Base-by-base conservation (phyloP, 495 filamentous ascomycete species). In the Aspergillus incahuasiensis region DNA sequence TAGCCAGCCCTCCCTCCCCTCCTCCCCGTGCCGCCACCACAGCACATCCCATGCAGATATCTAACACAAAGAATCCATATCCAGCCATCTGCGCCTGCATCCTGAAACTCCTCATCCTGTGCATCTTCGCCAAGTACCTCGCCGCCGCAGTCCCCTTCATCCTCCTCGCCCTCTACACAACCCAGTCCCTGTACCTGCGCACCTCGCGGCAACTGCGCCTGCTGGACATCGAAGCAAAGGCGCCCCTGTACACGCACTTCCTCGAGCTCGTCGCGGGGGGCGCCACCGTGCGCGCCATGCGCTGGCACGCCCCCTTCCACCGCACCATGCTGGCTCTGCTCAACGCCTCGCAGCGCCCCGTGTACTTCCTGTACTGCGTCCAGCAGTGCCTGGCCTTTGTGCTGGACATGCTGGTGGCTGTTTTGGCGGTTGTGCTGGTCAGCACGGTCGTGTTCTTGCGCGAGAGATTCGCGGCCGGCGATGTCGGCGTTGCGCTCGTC, bases 191-290 rank as follows among this genome's bases (percentile, higher is more conserved):
- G 63, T 86, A 86, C 52, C 71, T 85, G 0, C 73, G 78, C 13
- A 74, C 94, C 6, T 92, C 68, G 22, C 75, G 79, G 5, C 83
- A 86, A 56, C 50, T 87, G 3, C 75, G 83, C 18, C 58, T 85
- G 0, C 62, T 87, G 2, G 82, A 85, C 51, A 75, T 82, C 6
- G 78, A 84, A 56, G 64, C 72, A 8, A 80, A 80, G 57, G 67
- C 71, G 6, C 87, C 87, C 0, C 79, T 92, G 0, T 91, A 88
- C 62, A 85, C 89, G 47, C 81, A 84, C 41, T 90, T 92, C 58
- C 75, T 80, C 0, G 83, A 85, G 11, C 77, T 81, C 0, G 72
- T 90, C 4, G 76, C 77, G 0, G 89, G 89, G 13, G 77, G 89
- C 0, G 66, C 80, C 24, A 90, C 84, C 12, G 88, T 94, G 53